Conservation (phyloP, 2,329 filamentous ascomycete species). For the Rhexocercosporidium sp. region DNA sequence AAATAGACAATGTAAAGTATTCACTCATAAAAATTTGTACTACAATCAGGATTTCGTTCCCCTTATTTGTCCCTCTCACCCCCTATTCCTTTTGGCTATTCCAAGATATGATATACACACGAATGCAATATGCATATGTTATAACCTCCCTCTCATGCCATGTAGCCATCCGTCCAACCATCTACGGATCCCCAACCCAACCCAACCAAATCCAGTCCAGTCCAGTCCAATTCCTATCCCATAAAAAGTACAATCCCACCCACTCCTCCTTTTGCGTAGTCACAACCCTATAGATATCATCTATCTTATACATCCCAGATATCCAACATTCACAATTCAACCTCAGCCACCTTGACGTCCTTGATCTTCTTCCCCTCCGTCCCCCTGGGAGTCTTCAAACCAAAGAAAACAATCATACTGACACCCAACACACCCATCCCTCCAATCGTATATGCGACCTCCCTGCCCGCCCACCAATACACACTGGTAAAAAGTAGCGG, state of each 20-base stretch:
- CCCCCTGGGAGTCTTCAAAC: conserved; percentile 57
- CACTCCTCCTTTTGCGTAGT: background rate
- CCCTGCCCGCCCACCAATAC: conserved; percentile 97
- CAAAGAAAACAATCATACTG: conserved; percentile 70
- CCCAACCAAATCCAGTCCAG: background rate
- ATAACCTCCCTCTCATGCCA: background rate
- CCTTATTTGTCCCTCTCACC: background rate
- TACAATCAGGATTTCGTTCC: no score
- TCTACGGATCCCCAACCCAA: background rate
- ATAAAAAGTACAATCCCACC: background rate
- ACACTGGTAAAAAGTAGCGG: conserved; percentile 91
- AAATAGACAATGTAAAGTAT: no score
- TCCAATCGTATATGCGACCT: conserved; percentile 82
- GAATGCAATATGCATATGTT: background rate
- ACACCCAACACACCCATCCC: conserved; percentile 81
- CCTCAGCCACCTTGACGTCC: conserved; percentile 30
- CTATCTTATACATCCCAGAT: background rate
- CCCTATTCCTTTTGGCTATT: background rate
- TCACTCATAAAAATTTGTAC: no score
- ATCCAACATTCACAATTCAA: conserved; percentile 25
- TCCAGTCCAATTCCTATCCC: background rate
- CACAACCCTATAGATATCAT: background rate
- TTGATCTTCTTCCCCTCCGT: conserved; percentile 36
- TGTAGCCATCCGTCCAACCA: background rate
- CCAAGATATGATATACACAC: background rate